phyloP scores from a whole-genome alignment of 202 grass and related monocot genomes.

The Saccharum hybrid region DNA sequence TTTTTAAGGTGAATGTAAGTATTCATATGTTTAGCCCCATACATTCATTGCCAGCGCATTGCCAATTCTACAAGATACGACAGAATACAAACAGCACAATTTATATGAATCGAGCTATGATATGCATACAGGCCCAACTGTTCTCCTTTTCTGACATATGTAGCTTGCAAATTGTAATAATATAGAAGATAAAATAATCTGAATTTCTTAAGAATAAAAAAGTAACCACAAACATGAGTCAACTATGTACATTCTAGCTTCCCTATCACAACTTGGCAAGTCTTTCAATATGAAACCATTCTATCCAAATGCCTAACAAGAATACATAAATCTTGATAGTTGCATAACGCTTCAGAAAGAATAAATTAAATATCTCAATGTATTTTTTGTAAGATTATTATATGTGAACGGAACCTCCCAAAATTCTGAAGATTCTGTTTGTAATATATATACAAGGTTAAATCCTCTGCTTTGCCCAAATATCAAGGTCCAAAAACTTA shows the following conservation, averaged over 20 bases:
- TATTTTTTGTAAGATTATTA: background rate
- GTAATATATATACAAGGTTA: background rate
- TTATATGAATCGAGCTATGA: background rate
- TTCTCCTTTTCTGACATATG: background rate
- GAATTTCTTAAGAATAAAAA: background rate
- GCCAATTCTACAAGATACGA: background rate
- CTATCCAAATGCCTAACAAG: background rate
- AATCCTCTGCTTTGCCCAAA: background rate
- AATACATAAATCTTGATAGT: background rate
- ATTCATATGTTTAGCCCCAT: background rate
- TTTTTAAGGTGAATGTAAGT: background rate
- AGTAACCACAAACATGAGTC: background rate
- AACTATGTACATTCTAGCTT: background rate
- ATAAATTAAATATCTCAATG: background rate
- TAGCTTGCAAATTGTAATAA: background rate
- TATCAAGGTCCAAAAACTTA: background rate
- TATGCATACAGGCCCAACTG: background rate
- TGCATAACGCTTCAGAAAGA: background rate
- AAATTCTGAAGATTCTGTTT: background rate
- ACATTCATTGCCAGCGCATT: background rate
- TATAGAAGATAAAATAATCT: background rate
- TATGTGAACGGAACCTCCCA: background rate
- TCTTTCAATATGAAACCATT: background rate
- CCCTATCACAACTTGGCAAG: background rate
- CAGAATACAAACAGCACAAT: background rate